phyloP scores from a whole-genome alignment of 495 filamentous ascomycete genomes.

The Talaromyces adpressus region DNA sequence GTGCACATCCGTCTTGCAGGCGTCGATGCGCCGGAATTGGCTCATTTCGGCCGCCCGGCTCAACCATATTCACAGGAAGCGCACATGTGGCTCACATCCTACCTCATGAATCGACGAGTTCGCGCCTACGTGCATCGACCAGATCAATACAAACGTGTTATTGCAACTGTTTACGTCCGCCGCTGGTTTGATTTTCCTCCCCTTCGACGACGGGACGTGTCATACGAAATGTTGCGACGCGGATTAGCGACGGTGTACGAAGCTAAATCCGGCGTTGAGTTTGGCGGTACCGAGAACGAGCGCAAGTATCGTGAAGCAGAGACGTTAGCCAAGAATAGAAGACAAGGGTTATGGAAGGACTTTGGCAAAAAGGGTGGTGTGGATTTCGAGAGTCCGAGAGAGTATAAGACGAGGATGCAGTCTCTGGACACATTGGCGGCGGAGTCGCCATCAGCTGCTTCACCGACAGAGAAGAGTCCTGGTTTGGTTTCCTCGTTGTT shows the following conservation, averaged over 20 bases:
- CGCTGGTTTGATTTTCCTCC: constrained; percentile 47
- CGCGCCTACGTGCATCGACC: constrained; percentile 71
- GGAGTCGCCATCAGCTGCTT: constrained; percentile 26
- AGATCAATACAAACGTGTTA: constrained; percentile 89
- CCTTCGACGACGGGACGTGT: constrained; percentile 67
- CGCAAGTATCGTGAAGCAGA: constrained; percentile 66
- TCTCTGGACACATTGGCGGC: constrained; percentile 2
- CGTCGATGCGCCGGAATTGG: constrained; percentile 84
- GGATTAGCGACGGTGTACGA: constrained; percentile 90
- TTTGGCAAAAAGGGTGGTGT: constrained; percentile 27
- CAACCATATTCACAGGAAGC: constrained; percentile 82
- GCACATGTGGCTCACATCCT: constrained; percentile 63
- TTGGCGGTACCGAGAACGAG: constrained; percentile 59
- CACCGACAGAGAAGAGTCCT: constrained; percentile 30
- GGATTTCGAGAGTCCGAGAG: constrained; percentile 67
- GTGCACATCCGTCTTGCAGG: constrained; percentile 86
- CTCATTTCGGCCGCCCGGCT: constrained; percentile 82
- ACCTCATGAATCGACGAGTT: constrained; percentile 67
- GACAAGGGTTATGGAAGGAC: constrained; percentile 73
- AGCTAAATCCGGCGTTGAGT: constrained; percentile 80
- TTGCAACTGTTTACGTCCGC: constrained; percentile 77
- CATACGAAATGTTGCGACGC: constrained; percentile 75
- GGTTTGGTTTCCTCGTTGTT: constrained; percentile 1
- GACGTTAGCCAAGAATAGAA: constrained; percentile 56
- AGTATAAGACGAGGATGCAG: constrained; percentile 70